These are phyloP conservation scores for Tetrapisispora pingtungensis DNA, from an alignment of 805 yeast species.

Conservation along the genomic window DNA sequence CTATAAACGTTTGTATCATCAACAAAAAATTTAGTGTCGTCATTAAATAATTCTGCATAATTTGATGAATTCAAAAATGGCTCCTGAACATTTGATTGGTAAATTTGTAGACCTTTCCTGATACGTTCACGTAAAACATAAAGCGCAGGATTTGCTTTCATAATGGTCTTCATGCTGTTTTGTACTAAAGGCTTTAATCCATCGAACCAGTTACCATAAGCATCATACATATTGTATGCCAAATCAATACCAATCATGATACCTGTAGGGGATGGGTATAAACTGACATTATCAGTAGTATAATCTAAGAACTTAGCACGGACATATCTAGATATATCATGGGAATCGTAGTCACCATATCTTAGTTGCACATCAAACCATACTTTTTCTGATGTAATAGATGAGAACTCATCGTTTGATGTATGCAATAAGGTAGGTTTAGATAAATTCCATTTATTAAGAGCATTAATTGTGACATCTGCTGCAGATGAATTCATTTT, in stretches of 20 bases:
- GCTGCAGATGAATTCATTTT: slow-evolving; percentile 95
- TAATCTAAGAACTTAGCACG: slow-evolving; percentile 89
- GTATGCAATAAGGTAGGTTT: slow-evolving; percentile 74
- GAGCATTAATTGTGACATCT: slow-evolving; percentile 68
- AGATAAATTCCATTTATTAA: slow-evolving; percentile 73
- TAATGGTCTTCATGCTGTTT: slow-evolving; percentile 83
- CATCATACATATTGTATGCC: slow-evolving; percentile 92
- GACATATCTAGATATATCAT: slow-evolving; percentile 88
- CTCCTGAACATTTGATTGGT: slow-evolving; percentile 89
- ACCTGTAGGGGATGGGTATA: slow-evolving; percentile 92
- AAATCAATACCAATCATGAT: slow-evolving; percentile 81
- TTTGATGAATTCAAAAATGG: slow-evolving; percentile 82
- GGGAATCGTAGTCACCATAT: slow-evolving; percentile 96
- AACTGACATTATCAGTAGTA: slow-evolving; percentile 73
- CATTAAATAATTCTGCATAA: slow-evolving; percentile 80
- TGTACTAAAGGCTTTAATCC: slow-evolving; percentile 85
- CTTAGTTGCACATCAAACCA: slow-evolving; percentile 95
- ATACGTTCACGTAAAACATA: slow-evolving; percentile 88
- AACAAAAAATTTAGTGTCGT: slow-evolving; percentile 73
- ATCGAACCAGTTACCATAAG: slow-evolving; percentile 96
- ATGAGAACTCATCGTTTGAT: slow-evolving; percentile 51
- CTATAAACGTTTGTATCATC: slow-evolving; percentile 94
- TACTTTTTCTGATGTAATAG: slow-evolving; percentile 53
- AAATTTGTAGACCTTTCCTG: slow-evolving; percentile 85
- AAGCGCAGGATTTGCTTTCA: slow-evolving; percentile 91